These are phyloP conservation scores for Thelonectria discophora DNA, from an alignment of 2,329 filamentous ascomycete genomes.

Conservation along the genomic window DNA sequence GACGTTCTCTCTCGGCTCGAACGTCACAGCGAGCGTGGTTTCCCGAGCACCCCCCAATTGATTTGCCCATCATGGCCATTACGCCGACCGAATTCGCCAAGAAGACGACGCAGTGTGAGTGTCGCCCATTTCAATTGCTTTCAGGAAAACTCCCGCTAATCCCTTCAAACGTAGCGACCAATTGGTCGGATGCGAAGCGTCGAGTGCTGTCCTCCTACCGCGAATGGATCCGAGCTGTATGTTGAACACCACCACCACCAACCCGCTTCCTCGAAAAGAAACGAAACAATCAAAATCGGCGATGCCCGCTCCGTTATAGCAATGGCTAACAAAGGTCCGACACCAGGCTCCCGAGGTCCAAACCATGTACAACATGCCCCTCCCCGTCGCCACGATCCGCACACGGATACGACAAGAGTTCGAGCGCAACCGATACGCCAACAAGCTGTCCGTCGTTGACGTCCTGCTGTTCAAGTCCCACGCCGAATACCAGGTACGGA, in stretches of 20 bases:
- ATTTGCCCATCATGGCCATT: slow-evolving; percentile 78
- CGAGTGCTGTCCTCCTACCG: slow-evolving; percentile 91
- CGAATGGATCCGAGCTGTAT: slow-evolving; percentile 95
- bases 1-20: slow-evolving; percentile 40
- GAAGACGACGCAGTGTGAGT: slow-evolving; percentile 79
- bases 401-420: slow-evolving; percentile 97
- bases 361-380: slow-evolving; percentile 92
- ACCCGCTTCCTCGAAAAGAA: slow-evolving; percentile 3
- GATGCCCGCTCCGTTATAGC: neutral
- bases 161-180: slow-evolving; percentile 72
- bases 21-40: slow-evolving; percentile 45
- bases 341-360: slow-evolving; percentile 92
- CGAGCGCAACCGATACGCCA: slow-evolving; percentile 92
- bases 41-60: slow-evolving; percentile 35
- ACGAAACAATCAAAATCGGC: neutral
- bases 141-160: slow-evolving; percentile 49
- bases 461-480: slow-evolving; percentile 91
- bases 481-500: slow-evolving; percentile 86
- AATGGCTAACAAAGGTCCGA: slow-evolving; percentile 33
- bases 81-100: slow-evolving; percentile 92
- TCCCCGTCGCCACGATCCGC: slow-evolving; percentile 86
- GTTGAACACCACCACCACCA: slow-evolving; percentile 56
- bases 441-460: slow-evolving; percentile 87
- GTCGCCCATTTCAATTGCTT: slow-evolving; percentile 3
- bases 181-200: slow-evolving; percentile 86